phyloP scores from a whole-genome alignment of 2,329 filamentous ascomycete species.

The Trichoderma sp. region DNA sequence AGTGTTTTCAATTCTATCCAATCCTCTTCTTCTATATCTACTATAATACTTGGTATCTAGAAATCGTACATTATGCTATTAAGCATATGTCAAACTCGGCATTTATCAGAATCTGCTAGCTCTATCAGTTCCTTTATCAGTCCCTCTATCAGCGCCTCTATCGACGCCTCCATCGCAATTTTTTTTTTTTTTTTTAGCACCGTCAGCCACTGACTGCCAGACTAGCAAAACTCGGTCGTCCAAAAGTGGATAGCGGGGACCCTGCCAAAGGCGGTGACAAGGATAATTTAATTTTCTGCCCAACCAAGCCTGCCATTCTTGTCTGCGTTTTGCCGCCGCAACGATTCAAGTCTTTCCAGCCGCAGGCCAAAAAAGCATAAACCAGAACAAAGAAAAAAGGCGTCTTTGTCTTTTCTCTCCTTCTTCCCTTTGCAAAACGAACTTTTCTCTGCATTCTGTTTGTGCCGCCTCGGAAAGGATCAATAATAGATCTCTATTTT shows the following conservation, averaged over 20 bases:
- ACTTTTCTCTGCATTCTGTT: slow-evolving; percentile 3
- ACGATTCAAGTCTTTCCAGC: slow-evolving; percentile 9
- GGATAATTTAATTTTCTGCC: slow-evolving; percentile 39
- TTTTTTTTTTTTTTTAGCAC: slow-evolving; percentile 1
- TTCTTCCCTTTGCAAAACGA: neutral
- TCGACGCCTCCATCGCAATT: neutral
- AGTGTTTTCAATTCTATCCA: no score
- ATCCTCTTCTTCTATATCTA: no score
- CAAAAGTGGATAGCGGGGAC: slow-evolving; percentile 28
- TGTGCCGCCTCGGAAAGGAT: neutral
- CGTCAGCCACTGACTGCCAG: slow-evolving; percentile 1
- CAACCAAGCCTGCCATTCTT: slow-evolving; percentile 34
- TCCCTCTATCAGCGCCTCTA: neutral
- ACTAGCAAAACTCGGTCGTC: slow-evolving; percentile 17
- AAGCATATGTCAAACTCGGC: neutral
- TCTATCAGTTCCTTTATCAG: neutral
- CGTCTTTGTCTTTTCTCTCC: slow-evolving; percentile 1
- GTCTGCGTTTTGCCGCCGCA: slow-evolving; percentile 7
- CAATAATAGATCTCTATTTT: neutral
- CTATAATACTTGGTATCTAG: no score
- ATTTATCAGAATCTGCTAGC: neutral
- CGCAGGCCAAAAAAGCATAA: slow-evolving; percentile 15
- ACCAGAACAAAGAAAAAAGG: slow-evolving; percentile 3
- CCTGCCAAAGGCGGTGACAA: slow-evolving; percentile 37
- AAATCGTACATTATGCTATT: neutral